Evolutionary conservation across 257 asterid genomes (phyloP).

Genomic region (Euphrasia confusa): DNA sequence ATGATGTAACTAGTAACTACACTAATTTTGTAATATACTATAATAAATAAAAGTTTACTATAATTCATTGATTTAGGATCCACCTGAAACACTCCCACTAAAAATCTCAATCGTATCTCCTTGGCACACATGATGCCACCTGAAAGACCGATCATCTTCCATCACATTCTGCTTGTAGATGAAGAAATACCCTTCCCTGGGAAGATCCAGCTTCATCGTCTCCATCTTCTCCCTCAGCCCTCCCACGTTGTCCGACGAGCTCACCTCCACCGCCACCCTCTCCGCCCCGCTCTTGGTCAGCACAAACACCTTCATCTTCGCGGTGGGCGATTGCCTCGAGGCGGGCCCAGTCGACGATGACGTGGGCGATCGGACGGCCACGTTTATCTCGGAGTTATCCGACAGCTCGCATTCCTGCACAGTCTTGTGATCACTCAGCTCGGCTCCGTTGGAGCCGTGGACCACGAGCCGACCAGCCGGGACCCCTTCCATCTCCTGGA

Average conservation of each 20-base stretch:
- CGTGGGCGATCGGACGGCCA: constrained; percentile 20
- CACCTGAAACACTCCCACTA: constrained; percentile 58
- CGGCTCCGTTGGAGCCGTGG: constrained; percentile 34
- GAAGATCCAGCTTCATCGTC: constrained; percentile 41
- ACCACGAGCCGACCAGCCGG: constrained; percentile 23
- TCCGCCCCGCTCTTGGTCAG: constrained; percentile 32
- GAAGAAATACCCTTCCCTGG: constrained; percentile 57
- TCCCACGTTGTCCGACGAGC: constrained; percentile 40
- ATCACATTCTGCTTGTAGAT: constrained; percentile 59
- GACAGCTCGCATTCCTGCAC: constrained; percentile 31
- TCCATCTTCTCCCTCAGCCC: constrained; percentile 46
- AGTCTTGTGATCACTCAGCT: constrained; percentile 38
- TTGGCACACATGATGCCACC: constrained; percentile 59
- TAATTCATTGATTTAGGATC: constrained; percentile 24
- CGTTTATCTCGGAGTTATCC: constrained; percentile 38
- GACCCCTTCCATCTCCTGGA: constrained; percentile 38
- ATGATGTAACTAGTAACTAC: too few relatives aligned
- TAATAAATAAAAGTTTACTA: too few relatives aligned
- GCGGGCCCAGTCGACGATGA: constrained; percentile 20
- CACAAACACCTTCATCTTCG: constrained; percentile 33
- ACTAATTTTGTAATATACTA: too few relatives aligned
- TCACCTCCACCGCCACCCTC: constrained; percentile 46
- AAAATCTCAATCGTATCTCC: constrained; percentile 66
- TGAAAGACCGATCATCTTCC: constrained; percentile 66
- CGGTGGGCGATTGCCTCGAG: constrained; percentile 20